These are phyloP conservation scores for Chondrus crispus DNA, from an alignment of 23 red algal genomes.

Conservation along the genomic window DNA sequence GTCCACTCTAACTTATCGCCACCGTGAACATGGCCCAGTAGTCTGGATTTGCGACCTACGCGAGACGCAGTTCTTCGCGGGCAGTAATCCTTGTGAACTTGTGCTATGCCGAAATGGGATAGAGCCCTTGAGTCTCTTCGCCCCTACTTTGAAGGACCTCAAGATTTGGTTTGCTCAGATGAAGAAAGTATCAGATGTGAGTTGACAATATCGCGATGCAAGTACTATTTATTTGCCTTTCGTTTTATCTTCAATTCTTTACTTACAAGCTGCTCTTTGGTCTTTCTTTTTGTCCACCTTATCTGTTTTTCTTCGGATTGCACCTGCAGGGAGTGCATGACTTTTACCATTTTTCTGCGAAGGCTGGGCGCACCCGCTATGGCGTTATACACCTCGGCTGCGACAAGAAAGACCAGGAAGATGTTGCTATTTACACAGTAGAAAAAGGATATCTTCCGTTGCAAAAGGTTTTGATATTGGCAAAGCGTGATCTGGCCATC, in stretches of 20 bases:
- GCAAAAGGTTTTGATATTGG: background rate
- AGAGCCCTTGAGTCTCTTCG: background rate
- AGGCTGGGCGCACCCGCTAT: background rate
- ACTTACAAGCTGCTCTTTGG: too few species aligned
- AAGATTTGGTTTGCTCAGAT: conserved; percentile 21
- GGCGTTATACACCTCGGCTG: background rate
- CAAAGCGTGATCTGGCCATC: background rate
- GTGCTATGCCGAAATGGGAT: background rate
- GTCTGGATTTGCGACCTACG: background rate
- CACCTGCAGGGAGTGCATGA: background rate
- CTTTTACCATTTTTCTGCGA: background rate
- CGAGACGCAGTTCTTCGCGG: background rate
- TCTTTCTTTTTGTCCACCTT: too few species aligned
- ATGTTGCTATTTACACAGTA: background rate
- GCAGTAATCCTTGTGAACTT: background rate
- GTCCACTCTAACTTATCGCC: background rate
- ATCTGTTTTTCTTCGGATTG: too few species aligned
- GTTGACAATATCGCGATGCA: too few species aligned
- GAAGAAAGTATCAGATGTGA: conserved; percentile 7
- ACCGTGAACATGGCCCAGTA: background rate
- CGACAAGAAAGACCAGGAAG: background rate
- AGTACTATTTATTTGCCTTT: too few species aligned
- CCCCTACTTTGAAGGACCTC: background rate
- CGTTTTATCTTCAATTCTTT: too few species aligned
- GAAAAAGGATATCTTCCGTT: background rate